These are phyloP conservation scores for Diospyros lotus DNA, from an alignment of 148 eudicot genomes.

Conservation along the genomic window DNA sequence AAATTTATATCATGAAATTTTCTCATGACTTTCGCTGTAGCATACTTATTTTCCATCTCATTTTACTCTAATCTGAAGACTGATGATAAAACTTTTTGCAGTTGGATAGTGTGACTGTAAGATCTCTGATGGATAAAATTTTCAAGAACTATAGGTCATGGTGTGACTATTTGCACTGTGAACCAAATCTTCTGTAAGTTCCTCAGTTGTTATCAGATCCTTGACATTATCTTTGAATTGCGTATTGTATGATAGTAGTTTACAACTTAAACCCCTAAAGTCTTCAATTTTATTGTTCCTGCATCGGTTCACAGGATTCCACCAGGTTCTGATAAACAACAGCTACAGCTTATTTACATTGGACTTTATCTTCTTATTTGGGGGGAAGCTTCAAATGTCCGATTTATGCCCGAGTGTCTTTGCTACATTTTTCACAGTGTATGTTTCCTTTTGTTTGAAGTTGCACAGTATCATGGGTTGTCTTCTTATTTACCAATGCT, in stretches of 20 bases:
- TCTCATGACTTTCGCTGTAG: neutral
- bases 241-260: neutral
- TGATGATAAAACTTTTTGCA: constrained; percentile 35
- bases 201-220: constrained; percentile 7
- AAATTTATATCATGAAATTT: neutral
- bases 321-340: constrained; percentile 46
- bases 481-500: neutral
- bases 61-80: constrained; percentile 3
- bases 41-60: constrained; percentile 12
- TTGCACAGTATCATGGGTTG: neutral
- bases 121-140: constrained; percentile 56
- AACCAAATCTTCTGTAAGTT: constrained; percentile 65
- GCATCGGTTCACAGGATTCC: constrained; percentile 50
- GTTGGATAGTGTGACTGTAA: constrained; percentile 59
- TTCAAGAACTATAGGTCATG: constrained; percentile 74
- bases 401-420: constrained; percentile 95
- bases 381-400: constrained; percentile 99
- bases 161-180: constrained; percentile 85
- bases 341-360: constrained; percentile 73
- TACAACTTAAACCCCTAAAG: neutral
- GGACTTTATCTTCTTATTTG: constrained; percentile 97
- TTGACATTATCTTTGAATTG: neutral
- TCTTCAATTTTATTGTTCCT: constrained; percentile 5
- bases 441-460: constrained; percentile 19
- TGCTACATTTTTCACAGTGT: constrained; percentile 95